phyloP scores from a whole-genome alignment of 1,139 yeast genomes.

The Citeromyces hawaiiensis region DNA sequence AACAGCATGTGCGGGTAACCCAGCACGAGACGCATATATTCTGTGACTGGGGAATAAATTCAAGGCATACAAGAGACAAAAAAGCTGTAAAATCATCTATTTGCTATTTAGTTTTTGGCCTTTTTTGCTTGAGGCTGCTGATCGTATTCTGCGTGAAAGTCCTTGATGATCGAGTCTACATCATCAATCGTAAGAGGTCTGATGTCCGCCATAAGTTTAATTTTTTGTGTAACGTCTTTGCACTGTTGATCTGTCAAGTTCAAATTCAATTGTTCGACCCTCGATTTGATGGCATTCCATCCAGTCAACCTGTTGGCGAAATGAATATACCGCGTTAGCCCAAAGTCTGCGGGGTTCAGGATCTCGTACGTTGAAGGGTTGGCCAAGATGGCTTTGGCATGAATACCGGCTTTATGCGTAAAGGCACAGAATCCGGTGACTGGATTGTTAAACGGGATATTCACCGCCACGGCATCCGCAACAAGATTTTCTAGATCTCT shows the following conservation, averaged over 20 bases:
- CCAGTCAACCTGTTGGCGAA: constrained; percentile 82
- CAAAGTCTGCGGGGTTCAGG: constrained; percentile 88
- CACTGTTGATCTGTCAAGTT: constrained; percentile 83
- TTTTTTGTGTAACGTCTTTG: constrained; percentile 89
- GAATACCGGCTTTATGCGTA: constrained; percentile 99
- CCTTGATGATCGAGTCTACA: constrained; percentile 93
- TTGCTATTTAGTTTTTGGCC: background rate
- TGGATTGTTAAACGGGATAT: constrained; percentile 96
- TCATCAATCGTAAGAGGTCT: constrained; percentile 92
- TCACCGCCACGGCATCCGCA: constrained; percentile 95
- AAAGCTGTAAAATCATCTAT: background rate
- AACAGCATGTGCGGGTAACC: too few species aligned
- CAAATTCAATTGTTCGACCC: constrained; percentile 94
- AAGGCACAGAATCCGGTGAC: constrained; percentile 99
- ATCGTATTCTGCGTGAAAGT: constrained; percentile 50
- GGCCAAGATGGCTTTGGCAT: constrained; percentile 96
- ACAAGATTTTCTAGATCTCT: constrained; percentile 93
- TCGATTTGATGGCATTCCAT: constrained; percentile 97
- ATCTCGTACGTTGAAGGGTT: constrained; percentile 98
- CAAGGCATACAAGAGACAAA: too few species aligned
- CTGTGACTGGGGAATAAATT: too few species aligned
- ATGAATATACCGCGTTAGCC: constrained; percentile 89
- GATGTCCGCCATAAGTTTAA: constrained; percentile 89
- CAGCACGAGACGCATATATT: too few species aligned
- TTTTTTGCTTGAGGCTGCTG: background rate